A percentile compares a stretch with the other conserved stretches of the same genome.
These are phyloP conservation scores for Garcileccinum viscosum DNA, from an alignment of 1,284 basidiomycete species.

Conservation along the genomic window DNA sequence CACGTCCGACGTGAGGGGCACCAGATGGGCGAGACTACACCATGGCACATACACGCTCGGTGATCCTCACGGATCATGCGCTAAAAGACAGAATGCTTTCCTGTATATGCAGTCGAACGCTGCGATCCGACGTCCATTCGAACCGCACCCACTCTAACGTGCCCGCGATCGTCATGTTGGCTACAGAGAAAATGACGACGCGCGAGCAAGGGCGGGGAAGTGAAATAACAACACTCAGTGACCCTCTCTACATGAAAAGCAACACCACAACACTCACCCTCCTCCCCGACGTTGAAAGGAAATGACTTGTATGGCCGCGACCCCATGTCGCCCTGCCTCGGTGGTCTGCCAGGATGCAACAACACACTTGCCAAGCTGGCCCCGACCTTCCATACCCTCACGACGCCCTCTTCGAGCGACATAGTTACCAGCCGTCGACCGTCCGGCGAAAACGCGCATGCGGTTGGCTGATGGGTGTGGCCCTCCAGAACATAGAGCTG, in stretches of 20 bases:
- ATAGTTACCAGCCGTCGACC: conserved; percentile 89
- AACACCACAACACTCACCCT: conserved; percentile 48
- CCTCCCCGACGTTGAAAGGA: conserved; percentile 73
- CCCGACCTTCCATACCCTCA: conserved; percentile 91
- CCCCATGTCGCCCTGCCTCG: conserved; percentile 83
- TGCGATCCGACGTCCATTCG: conserved; percentile 84
- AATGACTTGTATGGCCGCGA: conserved; percentile 87
- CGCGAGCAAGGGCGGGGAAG: too few relatives aligned
- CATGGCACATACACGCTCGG: neutral
- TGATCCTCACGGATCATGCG: conserved; percentile 48
- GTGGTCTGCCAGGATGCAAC: conserved; percentile 90
- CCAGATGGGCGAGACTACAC: neutral
- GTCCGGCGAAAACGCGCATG: conserved; percentile 91
- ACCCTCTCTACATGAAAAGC: too few relatives aligned
- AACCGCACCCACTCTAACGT: conserved; percentile 79
- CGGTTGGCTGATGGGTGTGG: conserved; percentile 80
- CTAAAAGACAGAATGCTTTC: conserved; percentile 85
- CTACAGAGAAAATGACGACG: conserved; percentile 42
- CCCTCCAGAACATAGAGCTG: conserved; percentile 94
- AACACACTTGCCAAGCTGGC: conserved; percentile 80
- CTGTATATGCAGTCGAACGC: conserved; percentile 80
- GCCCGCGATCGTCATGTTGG: conserved; percentile 71
- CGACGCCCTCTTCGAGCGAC: conserved; percentile 82
- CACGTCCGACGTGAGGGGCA: neutral
- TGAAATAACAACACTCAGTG: neutral